These are phyloP conservation scores for Linaria vulgaris DNA, from an alignment of 257 asterid species.

Conservation along the genomic window DNA sequence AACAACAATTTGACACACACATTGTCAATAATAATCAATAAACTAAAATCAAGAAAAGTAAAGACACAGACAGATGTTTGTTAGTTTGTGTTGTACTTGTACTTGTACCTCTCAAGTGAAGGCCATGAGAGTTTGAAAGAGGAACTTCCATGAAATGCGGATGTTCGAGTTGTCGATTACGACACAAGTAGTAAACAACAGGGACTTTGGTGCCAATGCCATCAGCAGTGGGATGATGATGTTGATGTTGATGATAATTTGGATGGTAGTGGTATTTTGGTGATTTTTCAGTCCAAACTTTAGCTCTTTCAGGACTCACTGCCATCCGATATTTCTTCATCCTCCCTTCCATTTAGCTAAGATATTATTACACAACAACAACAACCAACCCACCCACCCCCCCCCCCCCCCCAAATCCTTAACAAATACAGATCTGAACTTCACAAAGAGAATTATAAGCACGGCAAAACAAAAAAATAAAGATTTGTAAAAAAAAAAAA, in stretches of 20 bases:
- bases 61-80: no score
- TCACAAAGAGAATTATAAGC: no score
- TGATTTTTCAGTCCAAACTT: slow-evolving; percentile 91
- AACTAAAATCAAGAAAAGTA: no score
- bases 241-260: slow-evolving; percentile 36
- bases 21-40: no score
- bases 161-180: slow-evolving; percentile 89
- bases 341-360: slow-evolving; percentile 50
- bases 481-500: no score
- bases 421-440: no score
- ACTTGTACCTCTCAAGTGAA: slow-evolving; percentile 71
- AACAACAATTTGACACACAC: background rate
- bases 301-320: slow-evolving; percentile 88
- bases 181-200: slow-evolving; percentile 77
- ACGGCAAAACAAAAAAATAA: no score
- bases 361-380: no score
- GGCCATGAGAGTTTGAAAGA: slow-evolving; percentile 78
- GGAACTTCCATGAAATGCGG: slow-evolving; percentile 98
- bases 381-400: no score
- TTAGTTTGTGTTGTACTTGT: no score
- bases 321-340: slow-evolving; percentile 61
- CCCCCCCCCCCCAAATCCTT: no score
- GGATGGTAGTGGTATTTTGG: slow-evolving; percentile 64
- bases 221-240: slow-evolving; percentile 24
- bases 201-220: slow-evolving; percentile 53